Evolutionary conservation across 164 flowering plant genomes (phyloP), one percentile per base, ranked within the genome.

Genomic region (Vitis cinerea): DNA sequence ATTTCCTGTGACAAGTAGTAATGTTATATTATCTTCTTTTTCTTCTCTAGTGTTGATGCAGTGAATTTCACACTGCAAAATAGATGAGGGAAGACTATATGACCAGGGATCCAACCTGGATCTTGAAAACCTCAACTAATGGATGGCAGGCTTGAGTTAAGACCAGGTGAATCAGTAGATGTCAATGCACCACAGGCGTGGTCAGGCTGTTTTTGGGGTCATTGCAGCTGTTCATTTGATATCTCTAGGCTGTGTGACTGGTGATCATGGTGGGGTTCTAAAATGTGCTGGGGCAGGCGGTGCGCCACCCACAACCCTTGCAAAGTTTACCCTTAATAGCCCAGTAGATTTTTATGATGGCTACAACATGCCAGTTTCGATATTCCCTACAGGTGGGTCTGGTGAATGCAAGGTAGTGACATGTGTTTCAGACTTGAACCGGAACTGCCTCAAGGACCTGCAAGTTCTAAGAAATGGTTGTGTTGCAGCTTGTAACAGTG

Each of bases 121-220:
- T 65, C 77, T 2, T 86, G 86, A 12, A 50, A 44, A 15, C 78
- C 83, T 11, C 65, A 17, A 9, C 71, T 85, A 23, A 58, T 47
- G 27, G 64, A 73, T 31, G 82, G 82, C 3, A 87, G 89, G 17
- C 52, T 86, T 4, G 48, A 53, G 50, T 68, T 86, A 12, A 61
- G 16, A 12, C 81, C 87, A 0, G 64, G 67, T 0, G 61, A 76
- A 59, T 6, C 61, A 1, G 44, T 59, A 2, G 29, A 15, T 8
- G 44, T 81, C 48, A 50, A 8, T 13, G 75, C 73, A 11, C 79
- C 82, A 0, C 4, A 49, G 10, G 82, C 76, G 1, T 84, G 88
- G 88, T 84, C 88, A 5, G 86, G 84, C 52, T 81, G 88, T 0
- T 47, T 84, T 17, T 84, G 88, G 88, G 83, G 77, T 5, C 69